A percentile compares a stretch with the other conserved stretches of the same genome.
phyloP scores from a whole-genome alignment of 768 basidiomycete species.

The Neoboletus subvelutipes region DNA sequence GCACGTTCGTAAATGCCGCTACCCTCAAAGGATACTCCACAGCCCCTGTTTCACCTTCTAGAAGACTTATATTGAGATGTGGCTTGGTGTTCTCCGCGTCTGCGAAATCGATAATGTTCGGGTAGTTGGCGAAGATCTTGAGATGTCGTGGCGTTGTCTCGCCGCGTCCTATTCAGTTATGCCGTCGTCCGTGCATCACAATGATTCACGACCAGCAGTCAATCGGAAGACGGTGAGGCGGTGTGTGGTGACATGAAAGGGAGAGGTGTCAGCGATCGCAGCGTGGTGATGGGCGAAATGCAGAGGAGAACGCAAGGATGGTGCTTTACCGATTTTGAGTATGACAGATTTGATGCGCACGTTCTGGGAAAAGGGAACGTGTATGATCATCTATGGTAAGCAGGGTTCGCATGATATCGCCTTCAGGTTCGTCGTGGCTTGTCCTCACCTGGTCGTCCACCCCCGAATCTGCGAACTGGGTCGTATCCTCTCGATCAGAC shows the following conservation, averaged over 20 bases:
- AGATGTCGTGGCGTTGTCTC: conserved; percentile 74
- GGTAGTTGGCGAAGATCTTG: conserved; percentile 70
- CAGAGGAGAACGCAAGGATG: conserved; percentile 5
- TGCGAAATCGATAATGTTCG: conserved; percentile 73
- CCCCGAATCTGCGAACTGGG: conserved; percentile 67
- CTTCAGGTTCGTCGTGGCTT: conserved; percentile 1
- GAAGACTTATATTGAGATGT: conserved; percentile 66
- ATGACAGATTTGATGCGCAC: conserved; percentile 74
- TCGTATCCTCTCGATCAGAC: conserved; percentile 70
- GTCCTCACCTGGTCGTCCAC: conserved; percentile 79
- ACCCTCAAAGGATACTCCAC: conserved; percentile 77
- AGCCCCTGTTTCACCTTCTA: conserved; percentile 66
- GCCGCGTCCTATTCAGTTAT: conserved; percentile 58
- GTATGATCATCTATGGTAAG: conserved; percentile 64
- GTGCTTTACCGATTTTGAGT: conserved; percentile 66
- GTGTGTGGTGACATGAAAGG: conserved; percentile 5
- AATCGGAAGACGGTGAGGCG: conserved; percentile 2
- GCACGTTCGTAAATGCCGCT: conserved; percentile 74
- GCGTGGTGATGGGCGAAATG: conserved; percentile 9
- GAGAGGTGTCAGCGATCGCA: conserved; percentile 9
- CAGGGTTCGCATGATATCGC: conserved; percentile 17
- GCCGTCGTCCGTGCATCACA: conserved; percentile 2
- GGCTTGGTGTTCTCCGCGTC: conserved; percentile 70
- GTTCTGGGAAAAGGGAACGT: conserved; percentile 77
- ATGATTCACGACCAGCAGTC: conserved; percentile 4